These are phyloP conservation scores for Crithidia acanthocephali DNA, from an alignment of 208 protist genomes.

Conservation along the genomic window DNA sequence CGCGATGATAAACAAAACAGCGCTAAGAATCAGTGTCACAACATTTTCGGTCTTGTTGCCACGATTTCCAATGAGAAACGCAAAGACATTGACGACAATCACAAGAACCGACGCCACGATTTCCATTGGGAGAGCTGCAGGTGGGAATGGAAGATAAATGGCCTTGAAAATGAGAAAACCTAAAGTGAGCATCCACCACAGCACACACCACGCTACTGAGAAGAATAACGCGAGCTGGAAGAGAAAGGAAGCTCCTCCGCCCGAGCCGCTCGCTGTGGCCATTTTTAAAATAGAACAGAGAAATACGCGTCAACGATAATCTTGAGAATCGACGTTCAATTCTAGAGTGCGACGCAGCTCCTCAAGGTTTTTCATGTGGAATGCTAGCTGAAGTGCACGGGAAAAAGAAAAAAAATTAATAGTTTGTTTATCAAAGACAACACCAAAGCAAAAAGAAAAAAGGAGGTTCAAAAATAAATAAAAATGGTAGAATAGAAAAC, in stretches of 20 bases:
- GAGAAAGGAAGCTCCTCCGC: constrained; percentile 39
- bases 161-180: constrained; percentile 70
- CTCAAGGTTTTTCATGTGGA: too few species aligned
- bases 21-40: constrained; percentile 34
- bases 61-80: constrained; percentile 45
- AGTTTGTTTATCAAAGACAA: too few species aligned
- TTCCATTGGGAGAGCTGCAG: constrained; percentile 70
- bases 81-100: constrained; percentile 44
- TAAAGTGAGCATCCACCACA: constrained; percentile 67
- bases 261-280: background rate
- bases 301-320: background rate
- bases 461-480: background rate
- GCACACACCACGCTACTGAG: constrained; percentile 38
- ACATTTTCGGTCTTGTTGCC: constrained; percentile 61
- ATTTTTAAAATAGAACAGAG: background rate
- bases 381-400: too few species aligned
- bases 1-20: constrained; percentile 43
- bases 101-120: constrained; percentile 59
- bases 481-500: too few species aligned
- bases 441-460: background rate
- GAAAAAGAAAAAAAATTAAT: too few species aligned
- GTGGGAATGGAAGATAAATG: constrained; percentile 56
- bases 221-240: constrained; percentile 58
- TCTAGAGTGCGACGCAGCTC: too few species aligned
- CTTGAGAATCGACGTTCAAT: too few species aligned